Percentiles rank a stretch among this genome's conserved stretches.
Conservation (phyloP, 345 rosid species). For the Eucalyptus marginata region DNA sequence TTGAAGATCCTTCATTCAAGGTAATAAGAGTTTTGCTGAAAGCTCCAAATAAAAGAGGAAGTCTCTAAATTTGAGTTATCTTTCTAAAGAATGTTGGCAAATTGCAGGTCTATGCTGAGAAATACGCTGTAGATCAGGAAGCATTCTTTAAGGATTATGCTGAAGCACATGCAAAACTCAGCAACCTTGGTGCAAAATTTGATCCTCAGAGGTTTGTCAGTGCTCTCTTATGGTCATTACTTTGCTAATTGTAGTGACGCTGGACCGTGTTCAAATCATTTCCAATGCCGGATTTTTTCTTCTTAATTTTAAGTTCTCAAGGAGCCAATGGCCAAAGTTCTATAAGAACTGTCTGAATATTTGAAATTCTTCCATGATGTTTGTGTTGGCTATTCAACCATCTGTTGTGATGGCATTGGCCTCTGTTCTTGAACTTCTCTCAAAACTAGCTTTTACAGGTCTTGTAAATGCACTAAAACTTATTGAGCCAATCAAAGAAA, state of each 20-base stretch:
- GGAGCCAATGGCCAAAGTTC: background rate
- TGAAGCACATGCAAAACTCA: slow-evolving; percentile 94
- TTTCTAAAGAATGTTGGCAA: background rate
- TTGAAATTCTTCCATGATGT: background rate
- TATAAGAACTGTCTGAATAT: background rate
- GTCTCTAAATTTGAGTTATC: background rate
- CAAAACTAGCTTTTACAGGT: slow-evolving; percentile 31
- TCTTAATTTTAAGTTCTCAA: background rate
- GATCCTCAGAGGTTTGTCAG: slow-evolving; percentile 81
- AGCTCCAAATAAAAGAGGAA: background rate
- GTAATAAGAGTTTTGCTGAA: slow-evolving; percentile 13
- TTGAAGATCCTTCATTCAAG: slow-evolving; percentile 92
- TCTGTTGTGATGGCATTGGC: background rate
- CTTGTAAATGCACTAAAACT: slow-evolving; percentile 77
- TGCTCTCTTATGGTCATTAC: background rate
- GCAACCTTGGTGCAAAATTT: slow-evolving; percentile 89
- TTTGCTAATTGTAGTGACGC: background rate
- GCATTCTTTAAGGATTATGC: slow-evolving; percentile 89
- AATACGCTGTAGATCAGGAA: slow-evolving; percentile 76
- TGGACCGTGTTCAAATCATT: background rate
- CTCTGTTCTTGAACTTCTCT: background rate
- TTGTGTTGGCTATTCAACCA: background rate
- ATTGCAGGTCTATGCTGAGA: slow-evolving; percentile 80
- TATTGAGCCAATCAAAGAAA: slow-evolving; percentile 72
- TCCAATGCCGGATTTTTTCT: background rate